These are phyloP conservation scores for Primulina tabacum DNA, from an alignment of 257 asterid genomes.

Conservation along the genomic window DNA sequence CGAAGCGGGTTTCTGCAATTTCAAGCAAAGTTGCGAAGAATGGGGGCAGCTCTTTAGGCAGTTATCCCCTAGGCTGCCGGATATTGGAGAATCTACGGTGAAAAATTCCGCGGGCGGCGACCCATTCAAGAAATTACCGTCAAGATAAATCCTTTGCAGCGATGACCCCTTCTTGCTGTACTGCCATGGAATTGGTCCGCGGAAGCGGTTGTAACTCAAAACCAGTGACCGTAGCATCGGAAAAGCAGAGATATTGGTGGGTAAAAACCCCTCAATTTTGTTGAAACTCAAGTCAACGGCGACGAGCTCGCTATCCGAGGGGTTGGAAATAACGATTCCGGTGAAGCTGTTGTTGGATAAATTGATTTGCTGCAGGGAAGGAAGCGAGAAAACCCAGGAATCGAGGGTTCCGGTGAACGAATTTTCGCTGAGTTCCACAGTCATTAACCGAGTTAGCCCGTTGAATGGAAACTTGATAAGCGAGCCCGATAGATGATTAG, in stretches of 20 bases:
- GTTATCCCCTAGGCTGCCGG: slow-evolving; percentile 51
- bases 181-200: slow-evolving; percentile 45
- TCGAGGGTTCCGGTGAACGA: slow-evolving; percentile 34
- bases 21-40: slow-evolving; percentile 48
- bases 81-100: slow-evolving; percentile 15
- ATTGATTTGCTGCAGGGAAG: slow-evolving; percentile 44
- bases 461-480: slow-evolving; percentile 46
- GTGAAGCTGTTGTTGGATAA: slow-evolving; percentile 45
- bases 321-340: slow-evolving; percentile 24
- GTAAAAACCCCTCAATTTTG: slow-evolving; percentile 34
- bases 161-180: slow-evolving; percentile 33
- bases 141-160: slow-evolving; percentile 39
- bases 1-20: slow-evolving; percentile 47
- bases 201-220: slow-evolving; percentile 40
- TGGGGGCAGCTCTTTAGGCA: slow-evolving; percentile 44
- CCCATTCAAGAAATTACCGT: slow-evolving; percentile 48
- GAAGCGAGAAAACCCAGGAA: slow-evolving; percentile 43
- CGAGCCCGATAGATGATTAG: slow-evolving; percentile 59
- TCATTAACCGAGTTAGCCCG: slow-evolving; percentile 54
- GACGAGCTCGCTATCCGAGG: slow-evolving; percentile 37
- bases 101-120: slow-evolving; percentile 42
- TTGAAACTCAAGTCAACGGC: slow-evolving; percentile 46
- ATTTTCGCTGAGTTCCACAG: slow-evolving; percentile 71
- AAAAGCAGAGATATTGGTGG: slow-evolving; percentile 31
- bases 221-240: slow-evolving; percentile 35